Base-by-base conservation (phyloP, 768 basidiomycete genomes). In the Hortiboletus flavorubellus region DNA sequence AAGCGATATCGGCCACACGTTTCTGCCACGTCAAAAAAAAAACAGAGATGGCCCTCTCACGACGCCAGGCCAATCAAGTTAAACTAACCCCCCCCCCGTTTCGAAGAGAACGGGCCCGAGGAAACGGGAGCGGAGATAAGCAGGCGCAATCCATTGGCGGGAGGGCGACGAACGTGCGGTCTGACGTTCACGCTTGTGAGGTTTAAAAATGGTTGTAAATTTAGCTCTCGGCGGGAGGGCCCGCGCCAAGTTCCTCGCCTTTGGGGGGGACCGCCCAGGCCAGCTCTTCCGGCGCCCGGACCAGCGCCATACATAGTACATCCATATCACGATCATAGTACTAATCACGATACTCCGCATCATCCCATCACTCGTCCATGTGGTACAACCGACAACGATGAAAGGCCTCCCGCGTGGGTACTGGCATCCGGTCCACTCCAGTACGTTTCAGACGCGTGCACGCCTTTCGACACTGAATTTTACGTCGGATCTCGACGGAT, bases 1-100 rank as follows among this genome's bases (percentile, higher is more conserved):
- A 52, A 53, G 59, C 61, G 53, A 53, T 38, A 50, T 46, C 53
- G 26, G 26, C 26, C 2, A 26, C 26, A 26, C 3, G 26, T 26
- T 26, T 26, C 26, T 5, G 26, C 26, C 26, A 26, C 26, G 26
- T 26, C 26, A 26, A 26, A 37, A 11, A 30, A 21, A 8, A 3
- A 11, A 21, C 21, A 21, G 21, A 21, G 30, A 18, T 9, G n/a
- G 31, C 12, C 41, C 34, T 31, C 42, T 30, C 35, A 38, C 51
- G 26, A 43, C 35, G 26, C n/a, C 9, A 12, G 33, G 10, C 29
- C 30, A 31, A 47, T 53, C 45, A 12, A 47, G 10, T 12, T 39
- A n/a, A 43, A 30, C 8, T 49, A 21, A 41, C 23, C 11, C 5
- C 42, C 53, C 21, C 21, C 42, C 30, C 44, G 54, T 55, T 55